These are phyloP conservation scores for Candida methanosorbosa DNA, from an alignment of 805 yeast genomes.

Conservation along the genomic window DNA sequence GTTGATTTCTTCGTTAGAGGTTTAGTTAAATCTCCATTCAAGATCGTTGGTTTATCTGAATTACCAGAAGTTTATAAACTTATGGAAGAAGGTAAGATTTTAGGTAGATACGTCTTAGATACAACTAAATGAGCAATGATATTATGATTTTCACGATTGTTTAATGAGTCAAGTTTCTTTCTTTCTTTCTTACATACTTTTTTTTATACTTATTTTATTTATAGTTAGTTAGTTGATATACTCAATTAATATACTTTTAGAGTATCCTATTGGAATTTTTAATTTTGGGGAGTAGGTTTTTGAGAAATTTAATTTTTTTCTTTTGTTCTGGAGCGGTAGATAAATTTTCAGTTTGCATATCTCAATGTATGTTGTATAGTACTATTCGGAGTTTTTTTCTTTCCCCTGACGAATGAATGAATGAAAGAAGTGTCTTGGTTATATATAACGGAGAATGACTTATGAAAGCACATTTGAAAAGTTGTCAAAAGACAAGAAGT, in stretches of 20 bases:
- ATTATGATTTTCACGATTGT: conserved; percentile 30
- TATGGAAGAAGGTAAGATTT: conserved; percentile 79
- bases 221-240: background rate
- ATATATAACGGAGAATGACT: too few relatives aligned
- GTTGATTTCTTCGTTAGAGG: conserved; percentile 64
- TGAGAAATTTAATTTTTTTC: too few relatives aligned
- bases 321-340: too few relatives aligned
- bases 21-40: conserved; percentile 54
- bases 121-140: conserved; percentile 59
- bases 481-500: too few relatives aligned
- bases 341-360: too few relatives aligned
- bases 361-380: too few relatives aligned
- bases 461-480: too few relatives aligned
- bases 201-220: conserved; percentile 14
- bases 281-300: too few relatives aligned
- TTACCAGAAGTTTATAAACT: conserved; percentile 59
- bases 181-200: background rate
- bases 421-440: too few relatives aligned
- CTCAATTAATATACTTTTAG: background rate
- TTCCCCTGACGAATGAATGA: too few relatives aligned
- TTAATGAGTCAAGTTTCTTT: background rate
- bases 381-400: too few relatives aligned
- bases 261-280: too few relatives aligned
- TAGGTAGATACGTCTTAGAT: conserved; percentile 87
- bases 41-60: conserved; percentile 67